Base-by-base conservation (phyloP, 1,284 basidiomycete genomes). In the Cutaneotrichosporon sp. region DNA sequence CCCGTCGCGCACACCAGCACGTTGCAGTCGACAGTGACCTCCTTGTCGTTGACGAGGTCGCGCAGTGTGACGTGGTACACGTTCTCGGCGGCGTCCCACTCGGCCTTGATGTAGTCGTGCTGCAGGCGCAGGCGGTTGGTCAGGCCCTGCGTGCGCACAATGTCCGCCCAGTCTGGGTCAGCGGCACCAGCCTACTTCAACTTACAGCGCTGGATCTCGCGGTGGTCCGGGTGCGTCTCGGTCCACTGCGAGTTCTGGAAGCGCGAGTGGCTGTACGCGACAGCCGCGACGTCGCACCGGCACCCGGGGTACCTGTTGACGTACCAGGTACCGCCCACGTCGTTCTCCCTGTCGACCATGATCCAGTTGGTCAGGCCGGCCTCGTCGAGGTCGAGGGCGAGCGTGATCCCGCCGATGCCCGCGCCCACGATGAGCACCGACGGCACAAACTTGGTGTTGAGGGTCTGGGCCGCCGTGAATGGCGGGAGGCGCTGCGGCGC, bases 311-410 rank as follows among this genome's bases (percentile, higher is more conserved):
- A 71, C 4, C 56, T 43, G 54, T 68, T 64, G 11, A 63, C 60
- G 54, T 60, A 67, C 72, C 64, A 72, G 47, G 66, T 71, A 45
- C 60, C 71, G 11, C 71, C 72, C 7, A 74, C 63, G 42, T 62
- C 69, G n/a, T 61, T 56, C 22, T 72, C 70, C 29, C 69, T 58
- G 50, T 74, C 70, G 38, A 66, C 69, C 10, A 74, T 71, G 4
- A 49, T 50, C 62, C 62, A 63, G 62, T 63, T 63, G 46, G 62
- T 63, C 31, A 63, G 29, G 20, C 62, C 57, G 18, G 22, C 33
- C 33, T 29, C 25, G 18, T 61, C 55, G 50, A 61, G 50, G 46
- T 61, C 55, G 42, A 61, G 55, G 16, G 50, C 60, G 13, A 57
- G 42, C 2, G 49, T 52, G 50, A 61, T 61, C 16, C 55, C 60